These are phyloP conservation scores for Aspergillus coremiiformis DNA, from an alignment of 495 filamentous ascomycete genomes.

Conservation along the genomic window DNA sequence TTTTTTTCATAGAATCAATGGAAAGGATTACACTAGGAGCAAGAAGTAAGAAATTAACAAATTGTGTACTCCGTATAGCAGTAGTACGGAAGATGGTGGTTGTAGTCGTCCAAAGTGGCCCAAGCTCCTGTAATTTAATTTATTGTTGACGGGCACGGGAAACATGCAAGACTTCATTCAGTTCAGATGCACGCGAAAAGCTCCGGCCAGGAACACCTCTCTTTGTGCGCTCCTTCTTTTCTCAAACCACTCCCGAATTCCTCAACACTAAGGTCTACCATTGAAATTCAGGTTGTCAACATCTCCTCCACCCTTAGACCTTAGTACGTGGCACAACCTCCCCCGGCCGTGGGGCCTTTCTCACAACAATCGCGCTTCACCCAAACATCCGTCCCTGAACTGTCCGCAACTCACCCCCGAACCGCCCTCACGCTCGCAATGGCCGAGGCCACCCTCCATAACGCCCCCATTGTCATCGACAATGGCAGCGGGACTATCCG, in stretches of 20 bases:
- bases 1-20: neutral
- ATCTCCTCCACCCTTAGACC: neutral
- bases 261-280: neutral
- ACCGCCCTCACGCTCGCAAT: slow-evolving; percentile 43
- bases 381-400: slow-evolving; percentile 1
- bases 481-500: slow-evolving; percentile 98
- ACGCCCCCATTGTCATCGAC: slow-evolving; percentile 96
- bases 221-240: slow-evolving; percentile 8
- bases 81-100: neutral
- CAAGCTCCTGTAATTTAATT: slow-evolving; percentile 37
- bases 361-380: slow-evolving; percentile 21
- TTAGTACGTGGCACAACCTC: slow-evolving; percentile 10
- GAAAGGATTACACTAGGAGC: neutral
- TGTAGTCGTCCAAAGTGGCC: slow-evolving; percentile 21
- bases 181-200: slow-evolving; percentile 7
- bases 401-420: slow-evolving; percentile 2
- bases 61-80: no score
- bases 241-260: neutral
- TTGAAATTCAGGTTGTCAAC: neutral
- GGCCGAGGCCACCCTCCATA: slow-evolving; percentile 78
- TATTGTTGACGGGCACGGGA: slow-evolving; percentile 22
- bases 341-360: slow-evolving; percentile 36
- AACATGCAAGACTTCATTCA: slow-evolving; percentile 11
- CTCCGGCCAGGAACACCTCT: slow-evolving; percentile 3
- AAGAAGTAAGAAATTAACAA: no score